Percentiles rank a stretch among this genome's conserved stretches.
These are phyloP conservation scores for Fraxinus xanthoxyloides DNA, from an alignment of 305 asterid species.

Conservation along the genomic window DNA sequence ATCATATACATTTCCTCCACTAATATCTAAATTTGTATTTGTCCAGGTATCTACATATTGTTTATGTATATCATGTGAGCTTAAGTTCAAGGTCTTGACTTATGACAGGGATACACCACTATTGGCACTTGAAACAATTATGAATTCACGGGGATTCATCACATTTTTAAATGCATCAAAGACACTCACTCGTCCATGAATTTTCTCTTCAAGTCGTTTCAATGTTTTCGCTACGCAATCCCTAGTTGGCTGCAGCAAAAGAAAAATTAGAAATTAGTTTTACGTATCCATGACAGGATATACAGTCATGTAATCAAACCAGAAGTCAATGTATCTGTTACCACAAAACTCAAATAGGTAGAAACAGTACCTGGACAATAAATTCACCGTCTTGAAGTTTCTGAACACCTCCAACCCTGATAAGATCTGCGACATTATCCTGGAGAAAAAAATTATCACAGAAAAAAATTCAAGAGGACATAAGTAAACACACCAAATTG, in stretches of 20 bases:
- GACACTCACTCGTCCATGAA: slow-evolving; percentile 86
- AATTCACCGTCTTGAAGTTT: slow-evolving; percentile 98
- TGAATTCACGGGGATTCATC: background rate
- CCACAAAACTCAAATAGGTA: background rate
- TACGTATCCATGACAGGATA: slow-evolving; percentile 5
- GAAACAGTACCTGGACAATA: slow-evolving; percentile 72
- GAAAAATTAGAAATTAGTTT: slow-evolving; percentile 13
- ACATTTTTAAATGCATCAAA: slow-evolving; percentile 9
- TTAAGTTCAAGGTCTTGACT: slow-evolving; percentile 3
- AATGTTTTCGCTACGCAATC: slow-evolving; percentile 98
- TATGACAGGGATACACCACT: background rate
- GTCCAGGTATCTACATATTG: background rate
- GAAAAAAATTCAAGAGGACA: background rate
- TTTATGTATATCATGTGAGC: background rate
- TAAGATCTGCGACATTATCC: slow-evolving; percentile 96
- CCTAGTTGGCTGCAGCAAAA: slow-evolving; percentile 85
- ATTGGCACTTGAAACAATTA: background rate
- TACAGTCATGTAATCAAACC: slow-evolving; percentile 7
- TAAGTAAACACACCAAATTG: background rate
- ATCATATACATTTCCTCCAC: background rate
- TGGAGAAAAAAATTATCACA: slow-evolving; percentile 25
- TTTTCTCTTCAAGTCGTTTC: slow-evolving; percentile 96
- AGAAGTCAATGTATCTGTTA: background rate
- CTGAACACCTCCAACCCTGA: slow-evolving; percentile 94
- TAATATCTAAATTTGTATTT: background rate